Evolutionary conservation across 2,329 filamentous ascomycete genomes (phyloP).

Genomic region (Aspergillus piperis): DNA sequence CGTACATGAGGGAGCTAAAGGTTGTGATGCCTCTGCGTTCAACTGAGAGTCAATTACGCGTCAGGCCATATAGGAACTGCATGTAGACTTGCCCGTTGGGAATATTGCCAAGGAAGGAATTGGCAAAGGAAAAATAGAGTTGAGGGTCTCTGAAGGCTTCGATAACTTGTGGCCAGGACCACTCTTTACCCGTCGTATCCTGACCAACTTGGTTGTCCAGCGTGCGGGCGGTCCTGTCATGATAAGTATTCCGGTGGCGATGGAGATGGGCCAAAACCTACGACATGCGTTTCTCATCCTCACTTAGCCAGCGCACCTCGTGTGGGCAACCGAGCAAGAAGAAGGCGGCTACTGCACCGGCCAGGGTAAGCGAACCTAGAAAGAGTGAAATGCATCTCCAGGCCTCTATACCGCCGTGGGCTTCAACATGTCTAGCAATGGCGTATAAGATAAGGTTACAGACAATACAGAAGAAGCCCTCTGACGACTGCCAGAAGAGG

Average conservation of each 20-base stretch:
- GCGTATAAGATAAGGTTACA: neutral
- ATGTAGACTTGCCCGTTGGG: neutral
- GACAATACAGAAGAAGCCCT: neutral
- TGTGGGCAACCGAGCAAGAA: slow-evolving; percentile 2
- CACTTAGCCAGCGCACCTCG: slow-evolving; percentile 1
- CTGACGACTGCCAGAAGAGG: neutral
- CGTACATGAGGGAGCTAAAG: neutral
- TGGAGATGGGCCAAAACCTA: neutral
- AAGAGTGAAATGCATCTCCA: slow-evolving; percentile 6
- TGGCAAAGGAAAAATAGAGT: neutral
- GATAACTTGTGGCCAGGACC: slow-evolving; percentile 2
- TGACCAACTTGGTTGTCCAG: neutral
- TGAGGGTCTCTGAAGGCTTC: neutral
- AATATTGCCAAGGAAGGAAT: neutral
- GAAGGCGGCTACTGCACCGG: neutral
- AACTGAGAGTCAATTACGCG: too few species aligned
- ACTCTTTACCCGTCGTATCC: neutral
- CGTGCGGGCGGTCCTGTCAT: neutral
- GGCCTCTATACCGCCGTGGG: neutral
- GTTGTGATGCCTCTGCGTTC: neutral
- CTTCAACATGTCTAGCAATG: neutral
- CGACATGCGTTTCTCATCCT: slow-evolving; percentile 3
- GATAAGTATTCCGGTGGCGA: neutral
- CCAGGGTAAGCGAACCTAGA: neutral
- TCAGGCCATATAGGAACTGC: too few species aligned